Evolutionary conservation across 164 flowering plant genomes (phyloP).

Genomic region (Piper betle): DNA sequence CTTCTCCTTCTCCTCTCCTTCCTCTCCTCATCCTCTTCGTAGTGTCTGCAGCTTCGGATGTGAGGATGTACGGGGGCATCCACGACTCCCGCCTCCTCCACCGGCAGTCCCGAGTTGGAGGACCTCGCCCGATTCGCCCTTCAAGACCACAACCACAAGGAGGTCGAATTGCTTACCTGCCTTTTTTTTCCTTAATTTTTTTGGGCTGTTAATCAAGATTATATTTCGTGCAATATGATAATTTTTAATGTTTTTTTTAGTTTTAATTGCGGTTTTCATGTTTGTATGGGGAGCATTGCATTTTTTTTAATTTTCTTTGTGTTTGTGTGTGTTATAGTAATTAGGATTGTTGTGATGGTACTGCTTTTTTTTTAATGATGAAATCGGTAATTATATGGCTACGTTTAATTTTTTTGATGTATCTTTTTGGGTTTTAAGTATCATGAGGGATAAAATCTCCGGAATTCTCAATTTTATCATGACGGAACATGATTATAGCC

Average conservation of each 20-base stretch:
- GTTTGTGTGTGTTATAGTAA: too few species aligned
- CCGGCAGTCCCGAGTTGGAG: conserved; percentile 18
- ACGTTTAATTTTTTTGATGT: too few species aligned
- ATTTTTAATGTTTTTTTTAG: not conserved
- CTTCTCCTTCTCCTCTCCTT: too few species aligned
- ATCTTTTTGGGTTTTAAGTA: too few species aligned
- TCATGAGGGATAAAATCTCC: too few species aligned
- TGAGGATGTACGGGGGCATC: conserved; percentile 6
- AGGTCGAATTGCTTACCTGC: conserved; percentile 15
- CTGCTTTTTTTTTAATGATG: not conserved
- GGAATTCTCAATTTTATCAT: too few species aligned
- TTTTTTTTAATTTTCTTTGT: not conserved
- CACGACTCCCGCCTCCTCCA: not conserved
- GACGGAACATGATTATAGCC: too few species aligned
- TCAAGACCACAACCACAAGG: conserved; percentile 55
- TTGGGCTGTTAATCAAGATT: not conserved
- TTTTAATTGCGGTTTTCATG: not conserved
- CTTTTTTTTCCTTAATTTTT: not conserved
- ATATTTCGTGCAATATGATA: too few species aligned
- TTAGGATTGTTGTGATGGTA: not conserved
- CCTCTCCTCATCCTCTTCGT: too few species aligned
- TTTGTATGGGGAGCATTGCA: not conserved
- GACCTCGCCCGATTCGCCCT: conserved; percentile 46
- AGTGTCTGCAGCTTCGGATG: not conserved
- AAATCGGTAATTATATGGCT: not conserved